Conservation (phyloP, 2,329 filamentous ascomycete genomes). For the Podosphaera leucotricha region DNA sequence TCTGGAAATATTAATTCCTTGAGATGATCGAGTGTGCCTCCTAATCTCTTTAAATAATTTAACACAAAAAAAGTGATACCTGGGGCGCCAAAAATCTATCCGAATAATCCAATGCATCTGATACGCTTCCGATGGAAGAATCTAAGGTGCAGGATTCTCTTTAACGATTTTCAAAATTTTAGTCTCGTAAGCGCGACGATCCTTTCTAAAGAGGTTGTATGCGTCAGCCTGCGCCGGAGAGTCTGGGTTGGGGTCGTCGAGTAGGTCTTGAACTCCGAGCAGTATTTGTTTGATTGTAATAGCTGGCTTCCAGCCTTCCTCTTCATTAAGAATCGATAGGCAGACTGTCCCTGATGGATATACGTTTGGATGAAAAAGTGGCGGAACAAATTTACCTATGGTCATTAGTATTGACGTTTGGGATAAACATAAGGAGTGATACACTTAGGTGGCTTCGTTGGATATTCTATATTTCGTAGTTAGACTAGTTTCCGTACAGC, state of each 20-base stretch:
- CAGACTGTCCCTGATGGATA: constrained; percentile 97
- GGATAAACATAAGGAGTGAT: constrained; percentile 19
- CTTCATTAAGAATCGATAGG: constrained; percentile 89
- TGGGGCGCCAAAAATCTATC: too few species aligned
- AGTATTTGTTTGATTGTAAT: constrained; percentile 98
- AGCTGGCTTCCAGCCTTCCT: constrained; percentile 94
- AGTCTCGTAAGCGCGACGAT: constrained; percentile 66
- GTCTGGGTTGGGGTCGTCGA: constrained; percentile 92
- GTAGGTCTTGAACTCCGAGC: constrained; percentile 80
- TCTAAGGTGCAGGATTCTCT: constrained; percentile 59
- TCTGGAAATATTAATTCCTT: too few species aligned
- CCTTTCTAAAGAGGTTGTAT: constrained; percentile 90
- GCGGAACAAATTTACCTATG: constrained; percentile 82
- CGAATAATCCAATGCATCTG: too few species aligned
- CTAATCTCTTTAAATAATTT: too few species aligned
- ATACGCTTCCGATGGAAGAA: not conserved
- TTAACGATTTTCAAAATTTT: constrained; percentile 68
- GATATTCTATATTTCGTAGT: constrained; percentile 50
- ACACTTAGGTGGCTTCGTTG: constrained; percentile 98
- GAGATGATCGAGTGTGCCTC: too few species aligned
- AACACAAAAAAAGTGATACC: too few species aligned
- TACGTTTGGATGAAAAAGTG: constrained; percentile 94
- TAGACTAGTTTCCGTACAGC: not conserved
- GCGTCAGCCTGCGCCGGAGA: constrained; percentile 92
- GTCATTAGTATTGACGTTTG: constrained; percentile 5